Evolutionary conservation across 352 stramenopile genomes (phyloP).

Genomic region (Aphanomyces invadans): DNA sequence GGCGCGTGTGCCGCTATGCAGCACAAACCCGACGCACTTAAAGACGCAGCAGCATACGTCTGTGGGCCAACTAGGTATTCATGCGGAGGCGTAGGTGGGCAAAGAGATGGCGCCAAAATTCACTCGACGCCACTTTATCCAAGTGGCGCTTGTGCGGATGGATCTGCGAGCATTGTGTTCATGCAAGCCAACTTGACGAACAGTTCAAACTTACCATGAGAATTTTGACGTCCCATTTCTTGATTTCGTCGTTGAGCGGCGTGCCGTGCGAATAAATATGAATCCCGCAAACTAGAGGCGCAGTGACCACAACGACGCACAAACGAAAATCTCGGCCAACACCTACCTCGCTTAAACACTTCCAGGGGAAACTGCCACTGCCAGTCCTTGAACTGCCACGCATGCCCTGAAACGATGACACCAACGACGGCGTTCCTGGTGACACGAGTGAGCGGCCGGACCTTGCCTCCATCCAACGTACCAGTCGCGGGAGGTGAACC

Average conservation of each 20-base stretch:
- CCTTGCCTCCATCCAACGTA: too few relatives aligned
- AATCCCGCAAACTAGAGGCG: slow-evolving; percentile 71
- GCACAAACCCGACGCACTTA: too few relatives aligned
- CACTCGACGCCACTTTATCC: slow-evolving; percentile 82
- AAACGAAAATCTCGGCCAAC: neutral
- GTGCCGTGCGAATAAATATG: slow-evolving; percentile 81
- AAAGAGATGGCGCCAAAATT: slow-evolving; percentile 88
- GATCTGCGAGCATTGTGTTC: slow-evolving; percentile 39
- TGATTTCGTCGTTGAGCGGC: slow-evolving; percentile 70
- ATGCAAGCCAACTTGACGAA: neutral
- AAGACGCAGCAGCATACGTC: too few relatives aligned
- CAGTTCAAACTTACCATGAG: slow-evolving; percentile 50
- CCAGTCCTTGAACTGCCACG: slow-evolving; percentile 92
- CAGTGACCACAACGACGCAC: slow-evolving; percentile 10
- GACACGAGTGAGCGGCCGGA: too few relatives aligned
- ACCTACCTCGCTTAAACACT: slow-evolving; percentile 84
- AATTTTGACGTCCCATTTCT: slow-evolving; percentile 87
- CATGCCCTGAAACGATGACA: slow-evolving; percentile 82
- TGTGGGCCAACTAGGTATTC: too few relatives aligned
- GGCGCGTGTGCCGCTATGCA: too few relatives aligned
- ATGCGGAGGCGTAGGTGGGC: slow-evolving; percentile 43
- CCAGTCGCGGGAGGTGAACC: slow-evolving; percentile 84
- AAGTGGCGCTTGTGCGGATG: slow-evolving; percentile 87
- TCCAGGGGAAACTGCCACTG: slow-evolving; percentile 88
- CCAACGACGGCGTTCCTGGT: slow-evolving; percentile 78